Evolutionary conservation across 78 protist species (phyloP), one percentile per base, ranked within the genome.

Genomic region (Polysphondylium violaceum): DNA sequence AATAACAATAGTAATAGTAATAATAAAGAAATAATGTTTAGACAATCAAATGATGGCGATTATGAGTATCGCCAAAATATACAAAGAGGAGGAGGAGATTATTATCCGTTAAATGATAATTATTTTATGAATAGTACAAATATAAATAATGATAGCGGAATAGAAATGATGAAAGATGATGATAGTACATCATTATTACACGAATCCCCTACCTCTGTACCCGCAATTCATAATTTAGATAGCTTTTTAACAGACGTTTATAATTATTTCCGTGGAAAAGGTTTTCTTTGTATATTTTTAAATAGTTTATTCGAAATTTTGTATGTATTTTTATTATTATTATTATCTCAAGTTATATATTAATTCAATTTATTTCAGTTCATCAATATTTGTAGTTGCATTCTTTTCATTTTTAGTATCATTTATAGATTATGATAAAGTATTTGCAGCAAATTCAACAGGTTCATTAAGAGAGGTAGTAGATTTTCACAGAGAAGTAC

Each of bases 381-480:
- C 93, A 68, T 77, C 87, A 68, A 36, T 88, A 68, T 88, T 76
- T 58, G 93, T 88, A 17, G 67, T 88, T 60, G 29, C 35, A 56
- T 77, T 88, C 59, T 69, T 77, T 47, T 75, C 93, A 88, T 88
- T 88, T 64, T 71, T 88, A 58, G 87, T 88, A 29, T 56, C 68
- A 55, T 88, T 74, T 60, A 56, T 88, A 59, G 40, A 88, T 58
- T 86, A 86, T 56, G 19, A 31, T 47, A 35, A 56, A 47, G 35
- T 88, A 29, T 68, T 88, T 56, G 41, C 64, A 21, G 33, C 2
- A 19, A 50, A n/a, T 31, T 36, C 60, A 5, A 31, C 87, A 47
- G 35, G 56, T 38, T 41, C 68, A 29, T 55, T 44, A 1, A 61
- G 40, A 58, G 55, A 43, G 2, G 40, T 41, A 14, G 36, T 81